Percentiles rank a stretch among this genome's conserved stretches.
Conservation (phyloP, 2,329 filamentous ascomycete species). For the Sodiomyces alkalinus region DNA sequence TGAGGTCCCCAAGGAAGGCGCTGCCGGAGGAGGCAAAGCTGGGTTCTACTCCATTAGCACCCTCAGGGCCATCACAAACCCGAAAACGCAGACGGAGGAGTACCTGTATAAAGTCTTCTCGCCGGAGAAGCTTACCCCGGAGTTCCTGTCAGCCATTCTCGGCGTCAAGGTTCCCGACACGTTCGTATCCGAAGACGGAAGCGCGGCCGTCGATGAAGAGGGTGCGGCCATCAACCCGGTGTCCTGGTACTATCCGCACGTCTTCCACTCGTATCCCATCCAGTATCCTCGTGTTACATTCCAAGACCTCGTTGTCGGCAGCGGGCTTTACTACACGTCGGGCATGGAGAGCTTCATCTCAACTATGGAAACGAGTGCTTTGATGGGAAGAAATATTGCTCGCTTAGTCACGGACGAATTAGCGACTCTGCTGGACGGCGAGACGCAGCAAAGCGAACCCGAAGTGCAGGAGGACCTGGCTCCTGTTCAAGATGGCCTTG, state of each 20-base stretch:
- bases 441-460: conserved; percentile 1
- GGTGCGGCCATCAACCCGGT: conserved; percentile 31
- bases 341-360: conserved; percentile 89
- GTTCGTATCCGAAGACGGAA: conserved; percentile 13
- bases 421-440: conserved; percentile 9
- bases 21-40: conserved; percentile 50
- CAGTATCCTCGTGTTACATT: conserved; percentile 77
- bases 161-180: conserved; percentile 29
- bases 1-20: conserved; percentile 33
- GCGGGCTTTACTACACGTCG: conserved; percentile 54
- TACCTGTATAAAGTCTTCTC: conserved; percentile 54
- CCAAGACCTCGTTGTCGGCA: conserved; percentile 57
- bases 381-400: conserved; percentile 83
- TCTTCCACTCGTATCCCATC: conserved; percentile 77
- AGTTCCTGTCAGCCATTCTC: conserved; percentile 37
- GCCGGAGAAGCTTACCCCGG: conserved; percentile 32
- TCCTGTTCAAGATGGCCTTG: conserved; percentile 6
- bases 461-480: conserved; percentile 2
- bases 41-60: conserved; percentile 81
- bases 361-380: conserved; percentile 89
- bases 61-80: conserved; percentile 48
- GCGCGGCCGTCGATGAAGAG: conserved; percentile 16
- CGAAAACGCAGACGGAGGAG: conserved; percentile 35
- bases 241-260: conserved; percentile 62
- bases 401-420: conserved; percentile 50